Evolutionary conservation across 163 green algal genomes (phyloP).

Genomic region (Prototheca wickerhamii): DNA sequence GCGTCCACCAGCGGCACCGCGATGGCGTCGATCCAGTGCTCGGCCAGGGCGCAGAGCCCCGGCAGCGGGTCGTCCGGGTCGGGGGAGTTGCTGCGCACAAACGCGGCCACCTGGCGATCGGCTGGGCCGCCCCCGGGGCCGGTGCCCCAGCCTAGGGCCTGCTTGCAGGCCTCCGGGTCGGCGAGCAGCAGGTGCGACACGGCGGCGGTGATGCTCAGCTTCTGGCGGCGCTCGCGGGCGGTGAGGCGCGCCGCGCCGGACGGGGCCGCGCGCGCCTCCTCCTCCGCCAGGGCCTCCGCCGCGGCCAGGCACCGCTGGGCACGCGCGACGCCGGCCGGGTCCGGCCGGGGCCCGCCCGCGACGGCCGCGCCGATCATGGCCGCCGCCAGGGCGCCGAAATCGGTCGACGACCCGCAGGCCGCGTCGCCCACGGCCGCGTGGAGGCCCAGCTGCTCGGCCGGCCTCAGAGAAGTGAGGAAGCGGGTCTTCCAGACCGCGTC

Average conservation of each 20-base stretch:
- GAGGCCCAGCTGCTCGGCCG: no score
- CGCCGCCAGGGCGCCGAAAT: no score
- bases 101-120: slow-evolving; percentile 30
- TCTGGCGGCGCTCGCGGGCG: slow-evolving; percentile 11
- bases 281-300: neutral
- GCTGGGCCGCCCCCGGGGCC: neutral
- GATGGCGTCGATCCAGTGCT: slow-evolving; percentile 41
- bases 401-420: no score
- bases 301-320: neutral
- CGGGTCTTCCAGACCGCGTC: no score
- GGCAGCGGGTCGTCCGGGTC: slow-evolving; percentile 30
- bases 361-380: no score
- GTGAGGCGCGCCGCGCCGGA: slow-evolving; percentile 2
- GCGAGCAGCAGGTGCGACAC: slow-evolving; percentile 71
- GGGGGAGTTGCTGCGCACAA: slow-evolving; percentile 24
- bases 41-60: slow-evolving; percentile 34
- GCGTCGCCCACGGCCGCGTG: no score
- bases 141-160: slow-evolving; percentile 22
- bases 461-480: no score
- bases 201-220: slow-evolving; percentile 21
- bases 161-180: slow-evolving; percentile 39
- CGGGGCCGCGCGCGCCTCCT: neutral
- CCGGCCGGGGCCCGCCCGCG: no score
- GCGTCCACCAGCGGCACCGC: slow-evolving; percentile 24
- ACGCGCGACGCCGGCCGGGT: no score